A percentile compares a stretch with the other conserved stretches of the same genome.
Conservation (phyloP, 179 eudicot genomes). For the Nepenthes alata region DNA sequence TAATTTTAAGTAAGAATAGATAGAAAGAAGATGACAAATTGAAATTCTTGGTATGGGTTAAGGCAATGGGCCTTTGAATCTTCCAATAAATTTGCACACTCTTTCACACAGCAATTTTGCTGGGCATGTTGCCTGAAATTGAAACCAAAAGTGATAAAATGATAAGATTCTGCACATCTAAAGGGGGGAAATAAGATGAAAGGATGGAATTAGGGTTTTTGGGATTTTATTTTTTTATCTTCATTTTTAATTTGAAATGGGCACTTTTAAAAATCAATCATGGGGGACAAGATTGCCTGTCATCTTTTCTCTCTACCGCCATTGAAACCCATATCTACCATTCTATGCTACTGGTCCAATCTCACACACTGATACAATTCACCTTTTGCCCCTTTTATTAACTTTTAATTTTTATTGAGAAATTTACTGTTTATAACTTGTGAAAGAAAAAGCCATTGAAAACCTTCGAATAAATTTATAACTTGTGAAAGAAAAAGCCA, state of each 20-base stretch:
- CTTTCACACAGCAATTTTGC: slow-evolving; percentile 21
- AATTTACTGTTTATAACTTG: too few species aligned
- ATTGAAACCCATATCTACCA: not conserved
- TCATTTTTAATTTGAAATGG: not conserved
- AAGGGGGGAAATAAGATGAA: slow-evolving; percentile 23
- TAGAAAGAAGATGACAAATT: slow-evolving; percentile 7
- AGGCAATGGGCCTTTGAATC: slow-evolving; percentile 25
- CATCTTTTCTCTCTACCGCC: slow-evolving; percentile 10
- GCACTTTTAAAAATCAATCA: not conserved
- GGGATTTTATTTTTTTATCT: too few species aligned
- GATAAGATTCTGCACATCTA: slow-evolving; percentile 44
- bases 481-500: too few species aligned
- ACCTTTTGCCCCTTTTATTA: too few species aligned
- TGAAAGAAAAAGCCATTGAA: too few species aligned
- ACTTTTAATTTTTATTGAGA: too few species aligned
- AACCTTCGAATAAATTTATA: too few species aligned
- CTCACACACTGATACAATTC: too few species aligned
- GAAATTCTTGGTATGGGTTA: slow-evolving; percentile 29
- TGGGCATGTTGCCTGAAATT: slow-evolving; percentile 28
- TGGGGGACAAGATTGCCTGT: slow-evolving; percentile 18
- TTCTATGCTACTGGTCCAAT: not conserved
- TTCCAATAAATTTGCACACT: slow-evolving; percentile 20
- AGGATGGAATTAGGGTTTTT: not conserved
- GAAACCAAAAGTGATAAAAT: slow-evolving; percentile 33
- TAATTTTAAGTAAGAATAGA: too few species aligned